Evolutionary conservation across 1,284 basidiomycete species (phyloP).

Genomic region (Salmacisia buchloeana): DNA sequence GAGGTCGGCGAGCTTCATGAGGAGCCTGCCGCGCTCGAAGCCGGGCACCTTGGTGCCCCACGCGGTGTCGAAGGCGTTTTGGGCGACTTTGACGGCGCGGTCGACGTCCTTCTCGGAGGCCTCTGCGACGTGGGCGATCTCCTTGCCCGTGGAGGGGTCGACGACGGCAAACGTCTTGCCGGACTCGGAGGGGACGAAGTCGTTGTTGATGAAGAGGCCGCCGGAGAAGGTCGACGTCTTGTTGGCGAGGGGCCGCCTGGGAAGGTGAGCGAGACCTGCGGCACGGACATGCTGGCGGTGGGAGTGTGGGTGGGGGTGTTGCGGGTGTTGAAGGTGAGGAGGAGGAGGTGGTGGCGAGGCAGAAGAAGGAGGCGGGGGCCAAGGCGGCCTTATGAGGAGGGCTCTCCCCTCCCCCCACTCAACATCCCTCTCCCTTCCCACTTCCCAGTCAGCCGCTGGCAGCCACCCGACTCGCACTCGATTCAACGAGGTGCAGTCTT

Average conservation of each 20-base stretch:
- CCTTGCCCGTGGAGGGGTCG: conserved; percentile 44
- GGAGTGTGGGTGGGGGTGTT: conserved; percentile 16
- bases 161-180: conserved; percentile 44
- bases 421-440: too few relatives aligned
- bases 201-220: conserved; percentile 46
- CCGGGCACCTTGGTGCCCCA: conserved; percentile 56
- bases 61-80: conserved; percentile 32
- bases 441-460: too few relatives aligned
- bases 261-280: conserved; percentile 45
- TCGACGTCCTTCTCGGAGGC: conserved; percentile 45
- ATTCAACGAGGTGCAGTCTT: too few relatives aligned
- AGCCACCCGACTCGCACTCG: too few relatives aligned
- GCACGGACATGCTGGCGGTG: conserved; percentile 25
- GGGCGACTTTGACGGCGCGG: conserved; percentile 40
- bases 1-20: conserved; percentile 64
- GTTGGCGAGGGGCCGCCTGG: conserved; percentile 18
- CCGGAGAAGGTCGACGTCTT: conserved; percentile 35
- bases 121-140: conserved; percentile 43
- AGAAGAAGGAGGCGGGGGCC: too few relatives aligned
- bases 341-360: too few relatives aligned
- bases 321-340: not conserved
- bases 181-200: conserved; percentile 39
- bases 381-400: too few relatives aligned
- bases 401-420: too few relatives aligned
- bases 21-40: conserved; percentile 60